Evolutionary conservation across 1,284 basidiomycete species (phyloP).

Genomic region (Prillingera fragicola): DNA sequence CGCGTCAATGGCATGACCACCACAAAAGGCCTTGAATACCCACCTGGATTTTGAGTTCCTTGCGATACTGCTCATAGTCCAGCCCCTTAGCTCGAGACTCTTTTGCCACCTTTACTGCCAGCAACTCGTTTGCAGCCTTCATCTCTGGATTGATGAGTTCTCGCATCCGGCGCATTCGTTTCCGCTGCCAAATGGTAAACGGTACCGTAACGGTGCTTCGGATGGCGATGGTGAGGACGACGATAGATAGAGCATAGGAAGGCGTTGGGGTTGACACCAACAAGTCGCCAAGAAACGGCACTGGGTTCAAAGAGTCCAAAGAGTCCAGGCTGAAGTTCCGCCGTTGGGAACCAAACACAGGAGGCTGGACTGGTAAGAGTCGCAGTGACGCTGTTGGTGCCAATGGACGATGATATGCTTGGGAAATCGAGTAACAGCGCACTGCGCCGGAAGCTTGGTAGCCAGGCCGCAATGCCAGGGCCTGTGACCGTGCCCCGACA

Average conservation of each 20-base stretch:
- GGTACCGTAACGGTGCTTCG: constrained; percentile 51
- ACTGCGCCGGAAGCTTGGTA: too few species aligned
- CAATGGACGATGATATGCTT: too few species aligned
- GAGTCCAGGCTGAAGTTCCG: too few species aligned
- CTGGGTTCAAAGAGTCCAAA: too few species aligned
- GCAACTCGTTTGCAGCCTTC: constrained; percentile 39
- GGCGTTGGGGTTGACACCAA: constrained; percentile 32
- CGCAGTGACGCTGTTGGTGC: not conserved
- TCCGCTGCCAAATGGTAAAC: constrained; percentile 50
- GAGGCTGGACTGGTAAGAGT: not conserved
- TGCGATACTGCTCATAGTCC: constrained; percentile 48
- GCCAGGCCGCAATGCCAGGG: too few species aligned
- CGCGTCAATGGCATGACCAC: too few species aligned
- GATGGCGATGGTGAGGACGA: constrained; percentile 49
- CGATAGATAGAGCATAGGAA: constrained; percentile 47
- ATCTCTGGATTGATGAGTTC: constrained; percentile 49
- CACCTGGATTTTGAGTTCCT: constrained; percentile 43
- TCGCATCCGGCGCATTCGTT: constrained; percentile 38
- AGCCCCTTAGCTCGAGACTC: constrained; percentile 41
- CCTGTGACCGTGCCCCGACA: too few species aligned
- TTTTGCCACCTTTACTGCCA: constrained; percentile 39
- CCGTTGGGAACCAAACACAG: too few species aligned
- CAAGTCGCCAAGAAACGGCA: constrained; percentile 21
- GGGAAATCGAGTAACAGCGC: too few species aligned
- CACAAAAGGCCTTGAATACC: constrained; percentile 16